A percentile compares a stretch with the other conserved stretches of the same genome.
phyloP scores from a whole-genome alignment of 2,329 filamentous ascomycete species.

The Hypoxylon sp. region DNA sequence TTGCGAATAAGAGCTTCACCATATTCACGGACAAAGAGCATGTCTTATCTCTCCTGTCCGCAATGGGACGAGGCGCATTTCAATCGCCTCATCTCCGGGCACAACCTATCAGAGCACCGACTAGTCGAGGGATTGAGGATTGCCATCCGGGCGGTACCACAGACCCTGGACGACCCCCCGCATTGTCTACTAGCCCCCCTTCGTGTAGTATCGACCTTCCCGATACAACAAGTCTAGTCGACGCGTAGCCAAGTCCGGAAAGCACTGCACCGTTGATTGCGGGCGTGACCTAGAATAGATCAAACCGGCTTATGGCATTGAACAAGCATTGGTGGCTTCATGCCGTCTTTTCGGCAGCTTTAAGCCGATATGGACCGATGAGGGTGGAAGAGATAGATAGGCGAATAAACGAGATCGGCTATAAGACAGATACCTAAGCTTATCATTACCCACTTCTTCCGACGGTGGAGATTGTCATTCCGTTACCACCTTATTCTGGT shows the following conservation, averaged over 20 bases:
- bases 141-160: conserved; percentile 27
- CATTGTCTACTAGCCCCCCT: conserved; percentile 12
- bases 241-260: conserved; percentile 26
- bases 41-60: conserved; percentile 36
- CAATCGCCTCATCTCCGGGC: conserved; percentile 20
- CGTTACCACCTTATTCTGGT: conserved; percentile 6
- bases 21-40: conserved; percentile 15
- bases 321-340: conserved; percentile 30
- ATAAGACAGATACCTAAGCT: conserved; percentile 19
- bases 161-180: conserved; percentile 23
- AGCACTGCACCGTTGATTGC: conserved; percentile 17
- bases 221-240: conserved; percentile 25
- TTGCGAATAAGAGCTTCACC: conserved; percentile 3
- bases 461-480: conserved; percentile 12
- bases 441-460: conserved; percentile 32
- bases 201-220: conserved; percentile 40
- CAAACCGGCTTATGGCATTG: conserved; percentile 27
- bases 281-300: conserved; percentile 11
- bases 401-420: neutral
- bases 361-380: conserved; percentile 17
- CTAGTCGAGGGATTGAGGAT: conserved; percentile 22
- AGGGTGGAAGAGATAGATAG: conserved; percentile 12
- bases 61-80: conserved; percentile 16
- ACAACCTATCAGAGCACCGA: conserved; percentile 30
- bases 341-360: conserved; percentile 20